Evolutionary conservation across 257 asterid genomes (phyloP).

Genomic region (Nyctanthes arbortristis): DNA sequence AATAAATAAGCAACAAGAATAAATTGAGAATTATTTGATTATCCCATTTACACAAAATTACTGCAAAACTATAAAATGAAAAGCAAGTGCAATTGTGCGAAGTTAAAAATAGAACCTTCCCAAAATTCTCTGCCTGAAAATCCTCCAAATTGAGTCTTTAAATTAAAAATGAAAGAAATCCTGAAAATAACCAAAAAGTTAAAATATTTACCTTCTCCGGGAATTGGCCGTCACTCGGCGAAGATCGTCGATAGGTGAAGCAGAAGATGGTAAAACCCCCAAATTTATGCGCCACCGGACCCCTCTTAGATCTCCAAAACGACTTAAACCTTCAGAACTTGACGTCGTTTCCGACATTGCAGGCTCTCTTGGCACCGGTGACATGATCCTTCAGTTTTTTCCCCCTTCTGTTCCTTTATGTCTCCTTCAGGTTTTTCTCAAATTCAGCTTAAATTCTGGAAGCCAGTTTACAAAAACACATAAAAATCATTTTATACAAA

Average conservation of each 20-base stretch:
- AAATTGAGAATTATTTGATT: not conserved
- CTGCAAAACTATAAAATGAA: not conserved
- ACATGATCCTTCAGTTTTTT: not conserved
- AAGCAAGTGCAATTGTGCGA: not conserved
- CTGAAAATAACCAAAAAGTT: not conserved
- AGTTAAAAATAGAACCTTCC: not conserved
- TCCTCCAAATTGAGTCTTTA: not conserved
- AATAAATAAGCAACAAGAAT: not conserved
- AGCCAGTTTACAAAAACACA: slow-evolving; percentile 6
- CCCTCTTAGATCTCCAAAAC: slow-evolving; percentile 74
- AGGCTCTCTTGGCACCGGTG: slow-evolving; percentile 26
- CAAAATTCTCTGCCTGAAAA: not conserved
- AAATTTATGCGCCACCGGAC: slow-evolving; percentile 91
- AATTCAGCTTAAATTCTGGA: slow-evolving; percentile 28
- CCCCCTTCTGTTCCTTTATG: not conserved
- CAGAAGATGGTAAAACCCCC: slow-evolving; percentile 83
- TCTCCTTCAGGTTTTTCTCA: not conserved
- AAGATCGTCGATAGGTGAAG: slow-evolving; percentile 71
- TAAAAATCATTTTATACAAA: not conserved
- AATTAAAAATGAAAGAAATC: not conserved
- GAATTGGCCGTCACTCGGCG: slow-evolving; percentile 87
- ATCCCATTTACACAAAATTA: not conserved
- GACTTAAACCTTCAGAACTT: slow-evolving; percentile 32
- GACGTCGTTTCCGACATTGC: slow-evolving; percentile 44
- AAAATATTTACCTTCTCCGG: slow-evolving; percentile 71